Base-by-base conservation (phyloP, 2,329 filamentous ascomycete species). In the Cadophora sp. region DNA sequence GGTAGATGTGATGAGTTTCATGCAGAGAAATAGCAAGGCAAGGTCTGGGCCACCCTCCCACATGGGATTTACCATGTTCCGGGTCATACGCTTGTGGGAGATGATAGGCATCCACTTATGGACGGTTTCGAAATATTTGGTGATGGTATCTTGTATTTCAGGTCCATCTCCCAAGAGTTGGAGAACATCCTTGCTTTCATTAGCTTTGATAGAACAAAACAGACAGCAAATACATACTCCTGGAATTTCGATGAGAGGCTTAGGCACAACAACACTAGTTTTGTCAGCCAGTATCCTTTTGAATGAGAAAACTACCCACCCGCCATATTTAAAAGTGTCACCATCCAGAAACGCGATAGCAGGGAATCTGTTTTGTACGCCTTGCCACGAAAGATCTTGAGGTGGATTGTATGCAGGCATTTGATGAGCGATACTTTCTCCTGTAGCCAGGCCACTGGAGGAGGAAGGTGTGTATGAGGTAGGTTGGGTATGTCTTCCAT, bases 31-130 rank as follows among this genome's bases (percentile, higher is more conserved):
- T 16, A 84, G 76, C 43, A 84, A 75, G 45, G 81, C 81, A 22
- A 83, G 74, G 68, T 84, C 83, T 1, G 81, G 78, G 18, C 81
- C 81, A 51, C 78, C 79, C 66, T 83, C 81, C 74, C 80, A 80
- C 4, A 80, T 64, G 13, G 80, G 78, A 61, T 81, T 80, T 9
- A 77, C 74, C 33, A 82, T 76, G 53, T 80, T 80, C 63, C 68
- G 68, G 43, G 67, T 72, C 69, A 84, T 75, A 24, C 81, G 76
- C 68, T 82, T 84, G 68, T 79, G 80, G 18, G 81, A 83, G 36
- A 84, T 72, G 58, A 85, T 81, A 7, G 83, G 82, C 68, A 84
- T 79, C 80, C 82, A 84, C 33, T 75, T 75, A 67, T 85, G 82
- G 18, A 83, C 72, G 4, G 80, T 81, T 24, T 68, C 68, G 65